Conservation (phyloP, 2,329 filamentous ascomycete species). For the Bipolaris oryzae region DNA sequence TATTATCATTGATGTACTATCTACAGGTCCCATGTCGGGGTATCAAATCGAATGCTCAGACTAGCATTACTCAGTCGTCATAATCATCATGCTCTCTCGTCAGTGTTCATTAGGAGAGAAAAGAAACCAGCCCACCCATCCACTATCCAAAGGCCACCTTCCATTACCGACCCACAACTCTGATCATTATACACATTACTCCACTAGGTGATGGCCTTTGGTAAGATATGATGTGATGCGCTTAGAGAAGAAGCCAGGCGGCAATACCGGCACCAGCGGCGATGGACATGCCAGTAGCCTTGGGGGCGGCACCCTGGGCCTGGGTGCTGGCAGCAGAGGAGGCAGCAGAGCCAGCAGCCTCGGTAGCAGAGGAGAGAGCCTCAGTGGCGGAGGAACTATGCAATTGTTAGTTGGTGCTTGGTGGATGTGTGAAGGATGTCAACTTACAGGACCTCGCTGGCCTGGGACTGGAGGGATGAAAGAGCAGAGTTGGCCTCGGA, state of each 20-base stretch:
- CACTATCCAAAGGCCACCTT: slow-evolving; percentile 33
- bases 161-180: slow-evolving; percentile 12
- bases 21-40: slow-evolving; percentile 34
- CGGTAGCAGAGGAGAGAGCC: slow-evolving; percentile 13
- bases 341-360: slow-evolving; percentile 17
- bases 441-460: neutral
- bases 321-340: slow-evolving; percentile 23
- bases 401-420: neutral
- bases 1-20: slow-evolving; percentile 36
- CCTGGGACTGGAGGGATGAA: slow-evolving; percentile 17
- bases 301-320: slow-evolving; percentile 28
- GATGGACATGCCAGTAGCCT: slow-evolving; percentile 46
- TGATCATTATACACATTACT: slow-evolving; percentile 45
- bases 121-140: slow-evolving; percentile 24
- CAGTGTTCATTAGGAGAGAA: slow-evolving; percentile 22
- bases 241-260: slow-evolving; percentile 49
- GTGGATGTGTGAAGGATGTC: too few relatives aligned
- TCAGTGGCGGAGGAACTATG: neutral
- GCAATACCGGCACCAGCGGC: slow-evolving; percentile 46
- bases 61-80: slow-evolving; percentile 22
- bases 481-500: slow-evolving; percentile 15
- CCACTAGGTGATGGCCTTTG: slow-evolving; percentile 30
- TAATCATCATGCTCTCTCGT: slow-evolving; percentile 33
- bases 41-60: slow-evolving; percentile 41
- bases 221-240: slow-evolving; percentile 8